Evolutionary conservation across 163 green algal genomes (phyloP).

Genomic region (Chlorella variabilis): DNA sequence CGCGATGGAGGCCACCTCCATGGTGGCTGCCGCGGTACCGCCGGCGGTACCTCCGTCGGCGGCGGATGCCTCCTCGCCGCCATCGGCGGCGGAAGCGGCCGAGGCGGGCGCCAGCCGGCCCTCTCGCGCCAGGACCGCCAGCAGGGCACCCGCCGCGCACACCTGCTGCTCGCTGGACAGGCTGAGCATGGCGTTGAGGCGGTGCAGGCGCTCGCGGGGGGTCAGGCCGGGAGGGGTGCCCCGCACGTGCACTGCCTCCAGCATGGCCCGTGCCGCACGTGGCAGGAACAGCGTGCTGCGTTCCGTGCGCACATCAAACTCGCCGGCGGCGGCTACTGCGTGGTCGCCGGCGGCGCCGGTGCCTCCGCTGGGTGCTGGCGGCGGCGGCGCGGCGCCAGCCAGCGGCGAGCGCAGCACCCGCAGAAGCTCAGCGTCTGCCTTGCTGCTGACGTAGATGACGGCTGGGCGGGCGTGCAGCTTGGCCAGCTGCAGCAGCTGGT

Average conservation of each 20-base stretch:
- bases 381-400: not conserved
- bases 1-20: constrained; percentile 25
- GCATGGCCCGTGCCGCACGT: not conserved
- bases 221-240: constrained; percentile 34
- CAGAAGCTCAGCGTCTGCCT: constrained; percentile 44
- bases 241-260: constrained; percentile 39
- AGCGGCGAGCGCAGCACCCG: constrained; percentile 21
- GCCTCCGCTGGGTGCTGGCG: not conserved
- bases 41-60: not conserved
- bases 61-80: not conserved
- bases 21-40: not conserved
- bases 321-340: constrained; percentile 2
- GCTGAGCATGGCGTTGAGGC: constrained; percentile 44
- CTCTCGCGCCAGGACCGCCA: constrained; percentile 65
- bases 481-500: constrained; percentile 67
- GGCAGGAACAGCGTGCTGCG: constrained; percentile 25
- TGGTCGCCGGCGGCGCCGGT: not conserved
- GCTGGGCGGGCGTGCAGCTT: constrained; percentile 69
- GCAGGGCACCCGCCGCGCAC: constrained; percentile 72
- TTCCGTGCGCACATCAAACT: constrained; percentile 41
- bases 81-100: not conserved
- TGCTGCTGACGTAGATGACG: constrained; percentile 65
- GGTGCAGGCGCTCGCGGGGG: constrained; percentile 48
- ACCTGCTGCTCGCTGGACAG: constrained; percentile 64
- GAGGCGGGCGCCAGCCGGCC: constrained; percentile 28